Evolutionary conservation across 2,329 filamentous ascomycete species (phyloP), one percentile per base, ranked within the genome.

Genomic region (Alternaria metachromatica): DNA sequence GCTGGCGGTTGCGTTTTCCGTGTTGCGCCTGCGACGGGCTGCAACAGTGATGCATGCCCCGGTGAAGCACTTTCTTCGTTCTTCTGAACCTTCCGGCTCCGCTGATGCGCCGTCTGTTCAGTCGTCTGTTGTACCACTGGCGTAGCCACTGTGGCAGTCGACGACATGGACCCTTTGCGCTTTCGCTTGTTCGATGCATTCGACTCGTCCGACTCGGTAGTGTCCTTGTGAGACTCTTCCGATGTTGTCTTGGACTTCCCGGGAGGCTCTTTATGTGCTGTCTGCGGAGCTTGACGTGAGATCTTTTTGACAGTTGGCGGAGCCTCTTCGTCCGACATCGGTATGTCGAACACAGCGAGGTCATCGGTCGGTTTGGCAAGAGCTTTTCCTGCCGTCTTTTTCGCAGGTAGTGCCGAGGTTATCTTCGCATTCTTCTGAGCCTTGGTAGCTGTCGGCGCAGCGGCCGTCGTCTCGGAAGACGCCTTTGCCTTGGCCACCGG

Each of bases 101-200:
- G 68, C 37, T 69, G 69, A 51, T 66, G 58, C 8, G 59, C 55
- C 23, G 67, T 63, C 8, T 28, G 21, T 25, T 67, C 67, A n/a
- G 26, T 50, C 20, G 62, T 60, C 9, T 49, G 62, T 15, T 60
- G 67, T 26, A 44, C 6, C 2, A n/a, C 12, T 26, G 61, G 21
- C 48, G 68, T 72, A n/a, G 56, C 45, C 13, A 64, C 57, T 20
- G 60, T 54, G 25, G 45, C 37, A 12, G 64, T 56, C 18, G 70
- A 71, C 15, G 68, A 69, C 6, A 67, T 59, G 11, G 73, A 74
- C 5, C 61, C 70, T 28, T 67, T 65, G 45, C 77, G 68, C 62
- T 79, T 80, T 18, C 78, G 73, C 62, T 77, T 78, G 33, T 72
- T 74, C 15, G 72, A 71, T 23, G 68, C 59, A 44, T 68, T 73